Evolutionary conservation across 495 filamentous ascomycete species (phyloP), one percentile per base, ranked within the genome.

Genomic region (Penicillium antarcticum): DNA sequence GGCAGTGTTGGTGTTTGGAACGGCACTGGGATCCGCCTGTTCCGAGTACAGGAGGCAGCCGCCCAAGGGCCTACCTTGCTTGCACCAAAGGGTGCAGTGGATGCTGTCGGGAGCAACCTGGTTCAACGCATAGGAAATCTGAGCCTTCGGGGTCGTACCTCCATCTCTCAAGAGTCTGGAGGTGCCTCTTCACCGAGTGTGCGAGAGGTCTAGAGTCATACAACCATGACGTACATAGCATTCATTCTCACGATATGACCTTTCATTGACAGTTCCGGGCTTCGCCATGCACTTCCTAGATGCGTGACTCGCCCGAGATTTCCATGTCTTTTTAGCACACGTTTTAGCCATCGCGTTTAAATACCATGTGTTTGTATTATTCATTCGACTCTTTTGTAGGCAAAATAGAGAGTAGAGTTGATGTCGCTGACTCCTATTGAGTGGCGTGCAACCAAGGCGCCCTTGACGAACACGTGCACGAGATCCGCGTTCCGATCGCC

Each of bases 1-100:
- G 94, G 94, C 26, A 92, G 88, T 1, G 86, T 91, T n/a, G 92
- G 94, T 13, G 85, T 97, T 2, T 98, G 94, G 94, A 97, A 95
- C 57, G 87, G 89, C 14, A 97, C 95, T 4, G 70, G 70, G 1
- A 90, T 98, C 62, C 86, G 86, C 60, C 75, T 98, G 14, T 97
- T 98, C 73, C 84, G 80, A 46, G 92, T 98, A 11, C 90, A 96
- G 65, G 87, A 95, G 60, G 86, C 85, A 21, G 87, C 83, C 2
- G 79, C 86, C 5, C 81, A 88, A 55, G 89, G 90, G 0, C 92
- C 92, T 5, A 88, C 85, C 8, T 67, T 98, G 36, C 81, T 89
- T 33, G 87, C 84, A 16, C 94, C 94, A 0, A 81, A 90, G 55
- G 94, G 94, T 3, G 94, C 92, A 0, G 95, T 98, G 3, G 94